These are phyloP conservation scores for Saccharomycopsis fodiens DNA, from an alignment of 805 yeast genomes.

Conservation along the genomic window DNA sequence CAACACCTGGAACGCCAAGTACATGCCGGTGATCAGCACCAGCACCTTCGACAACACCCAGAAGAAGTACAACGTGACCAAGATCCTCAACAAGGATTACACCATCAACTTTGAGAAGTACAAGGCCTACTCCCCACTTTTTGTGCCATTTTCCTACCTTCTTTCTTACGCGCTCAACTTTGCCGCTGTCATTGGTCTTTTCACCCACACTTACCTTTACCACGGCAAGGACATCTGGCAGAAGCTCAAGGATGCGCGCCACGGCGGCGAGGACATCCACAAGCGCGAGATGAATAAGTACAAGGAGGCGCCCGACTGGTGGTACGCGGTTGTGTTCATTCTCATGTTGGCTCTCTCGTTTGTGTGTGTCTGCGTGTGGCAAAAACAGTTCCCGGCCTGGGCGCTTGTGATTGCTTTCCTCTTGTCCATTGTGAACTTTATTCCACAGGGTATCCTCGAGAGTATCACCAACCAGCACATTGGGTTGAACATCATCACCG, in stretches of 20 bases:
- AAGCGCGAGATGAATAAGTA: constrained; percentile 46
- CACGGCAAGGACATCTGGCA: constrained; percentile 48
- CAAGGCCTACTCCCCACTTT: constrained; percentile 48
- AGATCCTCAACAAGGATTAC: constrained; percentile 21
- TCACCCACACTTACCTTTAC: constrained; percentile 49
- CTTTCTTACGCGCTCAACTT: constrained; percentile 49
- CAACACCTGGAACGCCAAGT: constrained; percentile 25
- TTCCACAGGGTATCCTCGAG: constrained; percentile 52
- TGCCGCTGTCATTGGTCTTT: constrained; percentile 56
- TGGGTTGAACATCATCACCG: constrained; percentile 42
- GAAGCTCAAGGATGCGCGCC: constrained; percentile 37
- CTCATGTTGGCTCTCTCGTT: constrained; percentile 35
- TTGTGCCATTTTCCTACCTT: constrained; percentile 50
- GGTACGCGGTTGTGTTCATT: constrained; percentile 47
- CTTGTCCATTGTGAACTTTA: constrained; percentile 44
- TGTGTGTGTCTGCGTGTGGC: constrained; percentile 33
- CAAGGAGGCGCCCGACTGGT: constrained; percentile 69
- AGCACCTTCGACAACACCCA: constrained; percentile 22
- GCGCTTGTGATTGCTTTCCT: constrained; percentile 48
- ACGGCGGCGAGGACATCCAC: constrained; percentile 33
- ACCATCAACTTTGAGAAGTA: constrained; percentile 27
- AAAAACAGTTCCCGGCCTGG: constrained; percentile 57
- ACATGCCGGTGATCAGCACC: constrained; percentile 24
- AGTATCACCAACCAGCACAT: constrained; percentile 42
- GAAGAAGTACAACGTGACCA: constrained; percentile 20